phyloP scores from a whole-genome alignment of 768 basidiomycete genomes.

The Phlebiopsis gigantea region DNA sequence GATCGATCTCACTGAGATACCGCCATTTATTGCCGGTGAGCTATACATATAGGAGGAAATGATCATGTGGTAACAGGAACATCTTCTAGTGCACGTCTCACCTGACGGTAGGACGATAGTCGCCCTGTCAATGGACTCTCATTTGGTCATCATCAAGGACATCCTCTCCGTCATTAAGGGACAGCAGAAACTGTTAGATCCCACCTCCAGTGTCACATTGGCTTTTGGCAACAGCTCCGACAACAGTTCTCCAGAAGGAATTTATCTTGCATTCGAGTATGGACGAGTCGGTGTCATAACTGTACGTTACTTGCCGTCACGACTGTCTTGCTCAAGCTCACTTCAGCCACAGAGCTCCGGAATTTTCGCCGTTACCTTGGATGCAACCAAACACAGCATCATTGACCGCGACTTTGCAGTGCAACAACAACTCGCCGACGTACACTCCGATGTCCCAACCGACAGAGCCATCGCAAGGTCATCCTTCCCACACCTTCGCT shows the following conservation, averaged over 20 bases:
- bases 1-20: too few species aligned
- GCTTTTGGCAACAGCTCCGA: background rate
- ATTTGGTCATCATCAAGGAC: conserved; percentile 29
- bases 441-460: conserved; percentile 5
- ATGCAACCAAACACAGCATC: conserved; percentile 16
- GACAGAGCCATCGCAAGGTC: conserved; percentile 6
- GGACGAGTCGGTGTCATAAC: conserved; percentile 23
- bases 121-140: conserved; percentile 17
- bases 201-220: background rate
- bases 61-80: too few species aligned
- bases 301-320: conserved; percentile 13
- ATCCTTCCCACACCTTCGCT: conserved; percentile 15
- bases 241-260: background rate
- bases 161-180: conserved; percentile 26
- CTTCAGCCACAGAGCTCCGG: conserved; percentile 22
- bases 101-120: conserved; percentile 31
- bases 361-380: conserved; percentile 21
- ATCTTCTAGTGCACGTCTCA: conserved; percentile 34
- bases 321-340: background rate
- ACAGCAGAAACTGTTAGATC: conserved; percentile 14
- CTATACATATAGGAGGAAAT: too few species aligned
- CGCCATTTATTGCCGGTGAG: too few species aligned
- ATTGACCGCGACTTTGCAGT: conserved; percentile 8
- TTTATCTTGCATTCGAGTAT: conserved; percentile 27
- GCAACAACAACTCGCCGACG: conserved; percentile 1